Conservation (phyloP, 1,284 basidiomycete species). For the Erythrobasidium hasegawianum region DNA sequence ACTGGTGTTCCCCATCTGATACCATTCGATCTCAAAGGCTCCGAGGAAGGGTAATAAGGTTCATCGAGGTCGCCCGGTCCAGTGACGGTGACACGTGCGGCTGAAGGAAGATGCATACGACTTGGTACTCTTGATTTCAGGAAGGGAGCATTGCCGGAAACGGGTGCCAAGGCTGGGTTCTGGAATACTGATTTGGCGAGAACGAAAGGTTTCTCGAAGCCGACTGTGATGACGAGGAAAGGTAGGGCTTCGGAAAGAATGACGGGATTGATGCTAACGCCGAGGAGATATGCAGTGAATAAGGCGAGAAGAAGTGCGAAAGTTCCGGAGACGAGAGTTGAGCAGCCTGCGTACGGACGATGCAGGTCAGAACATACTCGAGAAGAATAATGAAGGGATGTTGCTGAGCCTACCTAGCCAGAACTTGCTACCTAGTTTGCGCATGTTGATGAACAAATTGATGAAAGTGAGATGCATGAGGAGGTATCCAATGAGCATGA, state of each 20-base stretch:
- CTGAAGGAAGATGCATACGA: slow-evolving; percentile 38
- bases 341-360: too few species aligned
- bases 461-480: slow-evolving; percentile 96
- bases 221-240: slow-evolving; percentile 95
- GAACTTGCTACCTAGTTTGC: slow-evolving; percentile 80
- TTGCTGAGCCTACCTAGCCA: slow-evolving; percentile 68
- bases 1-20: slow-evolving; percentile 55
- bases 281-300: slow-evolving; percentile 76
- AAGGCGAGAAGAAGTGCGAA: slow-evolving; percentile 85
- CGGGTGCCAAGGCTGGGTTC: slow-evolving; percentile 65
- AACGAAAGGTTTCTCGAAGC: slow-evolving; percentile 94
- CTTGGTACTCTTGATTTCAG: slow-evolving; percentile 51
- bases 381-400: too few species aligned
- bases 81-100: slow-evolving; percentile 34
- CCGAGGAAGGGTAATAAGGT: slow-evolving; percentile 11
- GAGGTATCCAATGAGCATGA: slow-evolving; percentile 88
- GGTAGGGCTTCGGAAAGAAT: slow-evolving; percentile 91
- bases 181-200: slow-evolving; percentile 86
- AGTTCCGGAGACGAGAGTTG: slow-evolving; percentile 76
- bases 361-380: too few species aligned
- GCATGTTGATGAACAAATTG: slow-evolving; percentile 78
- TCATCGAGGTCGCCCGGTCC: background rate
- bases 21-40: slow-evolving; percentile 35
- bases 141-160: slow-evolving; percentile 10
- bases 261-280: slow-evolving; percentile 87